phyloP scores from a whole-genome alignment of 1,284 basidiomycete genomes.

The Ceratobasidium sp. region DNA sequence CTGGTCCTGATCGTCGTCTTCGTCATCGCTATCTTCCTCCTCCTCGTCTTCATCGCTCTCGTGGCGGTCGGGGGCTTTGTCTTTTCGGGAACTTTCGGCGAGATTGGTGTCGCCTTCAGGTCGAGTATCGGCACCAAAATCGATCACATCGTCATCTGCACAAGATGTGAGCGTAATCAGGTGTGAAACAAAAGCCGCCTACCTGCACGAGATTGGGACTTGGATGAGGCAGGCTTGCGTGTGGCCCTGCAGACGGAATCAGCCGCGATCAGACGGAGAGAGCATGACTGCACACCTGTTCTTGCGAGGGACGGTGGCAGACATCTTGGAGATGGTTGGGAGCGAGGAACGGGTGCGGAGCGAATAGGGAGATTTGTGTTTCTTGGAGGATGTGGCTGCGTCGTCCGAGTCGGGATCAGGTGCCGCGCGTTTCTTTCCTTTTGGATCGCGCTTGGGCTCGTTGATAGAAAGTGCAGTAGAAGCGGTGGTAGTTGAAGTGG shows the following conservation, averaged over 20 bases:
- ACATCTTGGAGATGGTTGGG: constrained; percentile 40
- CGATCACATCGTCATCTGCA: constrained; percentile 29
- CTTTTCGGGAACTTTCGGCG: constrained; percentile 42
- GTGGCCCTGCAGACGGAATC: constrained; percentile 18
- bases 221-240: constrained; percentile 35
- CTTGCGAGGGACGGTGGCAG: constrained; percentile 35
- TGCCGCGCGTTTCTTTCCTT: constrained; percentile 86
- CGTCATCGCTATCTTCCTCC: constrained; percentile 58
- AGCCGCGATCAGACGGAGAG: not conserved
- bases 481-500: constrained; percentile 67
- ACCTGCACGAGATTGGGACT: constrained; percentile 17
- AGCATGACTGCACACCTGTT: constrained; percentile 16
- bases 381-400: constrained; percentile 51
- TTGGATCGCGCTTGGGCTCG: constrained; percentile 58
- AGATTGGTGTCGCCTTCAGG: constrained; percentile 26
- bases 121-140: constrained; percentile 16
- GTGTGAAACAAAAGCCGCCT: not conserved
- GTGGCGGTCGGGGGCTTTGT: constrained; percentile 60
- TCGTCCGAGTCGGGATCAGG: constrained; percentile 73
- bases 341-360: constrained; percentile 43
- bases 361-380: constrained; percentile 37
- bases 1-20: constrained; percentile 52
- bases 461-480: constrained; percentile 68
- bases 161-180: constrained; percentile 1
- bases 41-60: constrained; percentile 60